Percentiles rank a stretch among this genome's conserved stretches.
Conservation (phyloP, 441 rosid species). For the Breynia disticha region DNA sequence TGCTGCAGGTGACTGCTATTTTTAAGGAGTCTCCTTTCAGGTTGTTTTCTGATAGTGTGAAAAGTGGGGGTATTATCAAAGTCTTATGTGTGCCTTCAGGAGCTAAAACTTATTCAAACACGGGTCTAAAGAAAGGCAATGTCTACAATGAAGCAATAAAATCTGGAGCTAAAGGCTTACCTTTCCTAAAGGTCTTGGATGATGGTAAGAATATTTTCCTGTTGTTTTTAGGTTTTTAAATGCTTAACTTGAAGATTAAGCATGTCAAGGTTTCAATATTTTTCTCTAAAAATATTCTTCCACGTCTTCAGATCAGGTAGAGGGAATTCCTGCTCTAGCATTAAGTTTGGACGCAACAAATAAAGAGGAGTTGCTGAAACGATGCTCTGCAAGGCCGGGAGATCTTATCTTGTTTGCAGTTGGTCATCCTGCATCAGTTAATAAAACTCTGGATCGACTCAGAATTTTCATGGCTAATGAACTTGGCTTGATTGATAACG, state of each 20-base stretch:
- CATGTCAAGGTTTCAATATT: conserved; percentile 2
- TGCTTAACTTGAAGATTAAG: not conserved
- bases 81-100: conserved; percentile 72
- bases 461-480: conserved; percentile 60
- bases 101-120: conserved; percentile 65
- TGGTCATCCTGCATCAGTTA: conserved; percentile 63
- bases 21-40: conserved; percentile 58
- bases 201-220: conserved; percentile 39
- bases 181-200: conserved; percentile 81
- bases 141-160: conserved; percentile 63
- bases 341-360: conserved; percentile 49
- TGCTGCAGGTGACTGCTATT: conserved; percentile 71
- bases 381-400: conserved; percentile 67
- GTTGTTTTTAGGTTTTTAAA: not conserved
- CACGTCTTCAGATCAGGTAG: conserved; percentile 47
- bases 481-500: conserved; percentile 66
- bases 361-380: conserved; percentile 39
- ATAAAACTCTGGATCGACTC: conserved; percentile 67
- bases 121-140: conserved; percentile 89
- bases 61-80: conserved; percentile 67
- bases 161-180: conserved; percentile 93
- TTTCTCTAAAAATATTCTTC: conserved; percentile 5
- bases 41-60: conserved; percentile 63
- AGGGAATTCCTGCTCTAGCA: conserved; percentile 72
- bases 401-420: conserved; percentile 89